These are phyloP conservation scores for Microglena sp. DNA, from an alignment of 139 green algal genomes.

Conservation along the genomic window DNA sequence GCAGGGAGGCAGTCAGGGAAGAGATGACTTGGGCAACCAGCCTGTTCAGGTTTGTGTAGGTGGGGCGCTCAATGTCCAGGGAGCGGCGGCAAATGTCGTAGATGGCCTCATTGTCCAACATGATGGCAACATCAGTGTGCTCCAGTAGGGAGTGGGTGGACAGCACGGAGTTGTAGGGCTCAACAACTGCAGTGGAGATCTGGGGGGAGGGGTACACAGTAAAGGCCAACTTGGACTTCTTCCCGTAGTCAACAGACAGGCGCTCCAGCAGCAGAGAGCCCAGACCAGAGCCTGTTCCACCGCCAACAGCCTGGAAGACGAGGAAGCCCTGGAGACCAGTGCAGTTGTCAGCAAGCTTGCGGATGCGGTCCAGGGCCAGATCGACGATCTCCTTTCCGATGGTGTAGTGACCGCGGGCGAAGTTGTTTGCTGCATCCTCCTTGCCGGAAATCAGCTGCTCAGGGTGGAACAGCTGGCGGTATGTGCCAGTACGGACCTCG, in stretches of 20 bases:
- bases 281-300: constrained; percentile 89
- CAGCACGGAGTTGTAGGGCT: constrained; percentile 96
- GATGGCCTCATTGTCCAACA: constrained; percentile 96
- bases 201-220: constrained; percentile 89
- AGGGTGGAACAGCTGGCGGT: constrained; percentile 96
- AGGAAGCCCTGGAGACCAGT: constrained; percentile 95
- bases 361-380: constrained; percentile 81
- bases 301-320: constrained; percentile 93
- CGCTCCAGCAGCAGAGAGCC: constrained; percentile 94
- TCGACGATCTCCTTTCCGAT: constrained; percentile 97
- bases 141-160: constrained; percentile 94
- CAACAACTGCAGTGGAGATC: constrained; percentile 88
- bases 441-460: constrained; percentile 97
- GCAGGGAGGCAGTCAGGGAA: constrained; percentile 88
- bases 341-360: constrained; percentile 86
- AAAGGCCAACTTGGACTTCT: constrained; percentile 99
- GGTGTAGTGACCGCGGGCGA: constrained; percentile 86
- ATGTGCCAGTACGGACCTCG: constrained; percentile 91
- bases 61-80: constrained; percentile 83
- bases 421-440: constrained; percentile 84
- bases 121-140: constrained; percentile 94
- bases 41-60: constrained; percentile 93
- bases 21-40: constrained; percentile 86
- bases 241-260: constrained; percentile 97
- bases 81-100: constrained; percentile 97